These are phyloP conservation scores for Neoscytalidium dimidiatum DNA, from an alignment of 2,329 filamentous ascomycete genomes.

Conservation along the genomic window DNA sequence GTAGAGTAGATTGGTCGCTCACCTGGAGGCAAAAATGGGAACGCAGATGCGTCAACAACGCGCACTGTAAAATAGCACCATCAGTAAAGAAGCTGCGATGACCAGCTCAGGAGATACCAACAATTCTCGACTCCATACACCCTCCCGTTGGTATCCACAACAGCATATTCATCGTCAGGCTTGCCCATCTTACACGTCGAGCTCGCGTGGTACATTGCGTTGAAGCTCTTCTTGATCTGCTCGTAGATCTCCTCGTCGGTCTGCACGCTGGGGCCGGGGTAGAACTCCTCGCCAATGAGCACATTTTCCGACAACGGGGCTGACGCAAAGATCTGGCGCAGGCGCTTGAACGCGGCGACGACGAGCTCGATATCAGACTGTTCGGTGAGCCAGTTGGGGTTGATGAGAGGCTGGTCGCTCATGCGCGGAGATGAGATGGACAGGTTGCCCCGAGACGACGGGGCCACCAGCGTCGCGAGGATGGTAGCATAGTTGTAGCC, in stretches of 20 bases:
- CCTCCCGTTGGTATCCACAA: conserved; percentile 39
- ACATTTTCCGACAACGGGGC: not conserved
- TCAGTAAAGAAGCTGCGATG: too few relatives aligned
- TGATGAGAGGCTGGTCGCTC: conserved; percentile 31
- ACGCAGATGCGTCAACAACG: conserved; percentile 39
- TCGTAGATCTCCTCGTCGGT: conserved; percentile 32
- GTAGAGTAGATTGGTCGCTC: not conserved
- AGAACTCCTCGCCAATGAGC: not conserved
- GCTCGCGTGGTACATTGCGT: conserved; percentile 39
- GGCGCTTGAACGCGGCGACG: conserved; percentile 33
- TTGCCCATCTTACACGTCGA: conserved; percentile 41
- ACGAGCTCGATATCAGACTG: conserved; percentile 34
- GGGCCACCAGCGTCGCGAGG: conserved; percentile 31
- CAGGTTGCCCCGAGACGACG: conserved; percentile 38
- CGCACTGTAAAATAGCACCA: too few relatives aligned
- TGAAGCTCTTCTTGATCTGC: conserved; percentile 22
- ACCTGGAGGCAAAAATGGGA: conserved; percentile 39
- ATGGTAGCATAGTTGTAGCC: conserved; percentile 36
- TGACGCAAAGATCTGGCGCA: conserved; percentile 25
- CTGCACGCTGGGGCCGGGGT: conserved; percentile 23
- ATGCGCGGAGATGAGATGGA: conserved; percentile 31
- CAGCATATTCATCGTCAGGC: conserved; percentile 33
- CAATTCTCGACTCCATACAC: conserved; percentile 39
- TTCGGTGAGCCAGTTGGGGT: conserved; percentile 39
- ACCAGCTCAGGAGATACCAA: too few relatives aligned